A percentile compares a stretch with the other conserved stretches of the same genome.
Conservation (phyloP, 108 stramenopile genomes). For the Nitzschia sp. region DNA sequence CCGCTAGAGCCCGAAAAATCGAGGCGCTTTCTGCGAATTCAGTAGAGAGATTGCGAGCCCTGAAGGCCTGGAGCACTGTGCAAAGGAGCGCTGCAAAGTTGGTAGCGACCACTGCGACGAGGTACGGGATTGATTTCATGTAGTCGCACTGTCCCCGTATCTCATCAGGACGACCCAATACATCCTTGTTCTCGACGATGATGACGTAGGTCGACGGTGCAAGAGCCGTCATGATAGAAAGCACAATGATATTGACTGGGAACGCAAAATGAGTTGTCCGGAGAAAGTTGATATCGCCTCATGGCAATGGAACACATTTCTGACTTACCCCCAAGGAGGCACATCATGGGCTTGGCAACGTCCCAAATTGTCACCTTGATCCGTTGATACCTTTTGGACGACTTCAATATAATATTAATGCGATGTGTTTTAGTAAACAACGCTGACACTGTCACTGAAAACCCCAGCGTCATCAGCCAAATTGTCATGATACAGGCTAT, state of each 20-base stretch:
- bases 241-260: conserved; percentile 30
- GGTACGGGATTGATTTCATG: conserved; percentile 9
- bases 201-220: conserved; percentile 19
- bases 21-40: conserved; percentile 47
- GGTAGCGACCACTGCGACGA: conserved; percentile 26
- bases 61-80: conserved; percentile 37
- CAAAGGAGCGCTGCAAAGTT: conserved; percentile 36
- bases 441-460: conserved; percentile 45
- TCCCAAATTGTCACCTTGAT: conserved; percentile 49
- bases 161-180: conserved; percentile 12
- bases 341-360: conserved; percentile 52
- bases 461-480: conserved; percentile 50
- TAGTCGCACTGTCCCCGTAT: conserved; percentile 13
- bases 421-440: conserved; percentile 61
- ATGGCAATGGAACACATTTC: conserved; percentile 13
- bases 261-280: conserved; percentile 26
- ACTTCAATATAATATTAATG: conserved; percentile 42
- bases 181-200: conserved; percentile 5
- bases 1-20: conserved; percentile 40
- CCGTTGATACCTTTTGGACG: conserved; percentile 28
- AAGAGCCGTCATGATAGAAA: conserved; percentile 44
- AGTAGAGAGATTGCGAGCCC: conserved; percentile 34
- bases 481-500: conserved; percentile 27
- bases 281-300: conserved; percentile 51
- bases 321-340: conserved; percentile 20